Base-by-base conservation (phyloP, 441 rosid species). In the Erodium chrysanthum region DNA sequence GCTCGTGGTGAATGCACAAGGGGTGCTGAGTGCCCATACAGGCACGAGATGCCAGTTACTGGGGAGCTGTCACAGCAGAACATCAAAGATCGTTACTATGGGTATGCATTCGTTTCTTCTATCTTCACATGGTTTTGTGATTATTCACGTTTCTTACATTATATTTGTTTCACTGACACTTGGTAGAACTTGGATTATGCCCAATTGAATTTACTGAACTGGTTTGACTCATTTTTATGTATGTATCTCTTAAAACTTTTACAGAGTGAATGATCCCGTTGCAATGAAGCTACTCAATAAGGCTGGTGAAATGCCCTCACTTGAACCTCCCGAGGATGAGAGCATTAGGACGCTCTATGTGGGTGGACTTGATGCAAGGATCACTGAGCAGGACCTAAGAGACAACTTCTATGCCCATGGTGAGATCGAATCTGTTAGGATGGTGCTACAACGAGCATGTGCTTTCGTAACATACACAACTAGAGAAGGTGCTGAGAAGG, bases 401-500 rank as follows among this genome's bases (percentile, higher is more conserved):
- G 98, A 91, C 66, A 69, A 91, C 29, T 93, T 93, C 68, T 90
- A 93, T 22, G 93, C 93, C 17, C 91, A 85, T 68, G 98, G 98
- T 7, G 98, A 94, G 73, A 89, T 91, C 17, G 98, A 94, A 72
- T 87, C 96, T 0, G 73, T 93, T n/a, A 88, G 86, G 78, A 86
- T 91, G 86, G 87, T 88, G 73, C 86, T 88, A 1, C 95, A 93
- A 48, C 84, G 91, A 66, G 93, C 97, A 17, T 88, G 92, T 59
- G 98, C 98, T 8, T 93, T 93, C 76, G 96, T 93, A 65, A 85
- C 96, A 7, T 91, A 93, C 78, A 87, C 96, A 65, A 81, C 88
- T 72, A 81, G 98, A 69, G 98, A 93, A 84, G 98, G 96, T 31
- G 96, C 97, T 56, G 98, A 93, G 79, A 93, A 89, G 77, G 97